Evolutionary conservation across 176 grass and related monocot genomes (phyloP), one percentile per base, ranked within the genome.

Genomic region (Thinopyrum elongatum): DNA sequence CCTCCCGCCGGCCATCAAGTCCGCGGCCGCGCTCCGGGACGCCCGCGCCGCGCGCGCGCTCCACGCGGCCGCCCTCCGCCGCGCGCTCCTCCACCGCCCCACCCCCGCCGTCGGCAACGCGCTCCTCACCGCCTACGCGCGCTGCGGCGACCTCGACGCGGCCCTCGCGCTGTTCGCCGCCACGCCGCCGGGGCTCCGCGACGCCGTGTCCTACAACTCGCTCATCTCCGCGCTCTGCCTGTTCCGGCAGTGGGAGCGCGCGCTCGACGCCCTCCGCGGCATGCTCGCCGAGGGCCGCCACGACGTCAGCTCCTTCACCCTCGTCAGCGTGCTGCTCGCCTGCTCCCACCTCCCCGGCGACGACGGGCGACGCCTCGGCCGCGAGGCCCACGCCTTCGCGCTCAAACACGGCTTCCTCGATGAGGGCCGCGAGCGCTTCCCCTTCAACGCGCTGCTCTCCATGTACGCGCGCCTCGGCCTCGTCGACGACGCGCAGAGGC

Each of bases 391-490:
- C 81, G 91, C 80, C 0, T 98, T 91, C 60, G 96, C 83, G 0
- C 87, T 98, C 71, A 92, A 91, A 49, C 86, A 82, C 8, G 88
- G 90, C 0, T 63, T 95, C 59, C 88, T 92, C 16, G 78, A 66
- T 17, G 29, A 64, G 33, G 75, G 58, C 10, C 78, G 77, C 27
- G 89, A 94, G 58, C 81, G 88, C 3, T 95, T 95, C 83, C 81
- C 88, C 27, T 91, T 86, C 76, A 98, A 98, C 86, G 89, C 93
- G 31, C 72, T 98, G 21, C 87, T 98, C 26, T 90, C 93, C 74
- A 98, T 94, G 96, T 98, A 98, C 77, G 90, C 96, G 27, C 94
- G 94, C 82, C 87, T 98, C 53, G 88, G 96, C 51, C 87, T 81
- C 14, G 84, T 95, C 62, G 60, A 65, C 82, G 82, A 98, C 67